Evolutionary conservation across 2,329 filamentous ascomycete species (phyloP).

Genomic region (Trichothecium sympodiale): DNA sequence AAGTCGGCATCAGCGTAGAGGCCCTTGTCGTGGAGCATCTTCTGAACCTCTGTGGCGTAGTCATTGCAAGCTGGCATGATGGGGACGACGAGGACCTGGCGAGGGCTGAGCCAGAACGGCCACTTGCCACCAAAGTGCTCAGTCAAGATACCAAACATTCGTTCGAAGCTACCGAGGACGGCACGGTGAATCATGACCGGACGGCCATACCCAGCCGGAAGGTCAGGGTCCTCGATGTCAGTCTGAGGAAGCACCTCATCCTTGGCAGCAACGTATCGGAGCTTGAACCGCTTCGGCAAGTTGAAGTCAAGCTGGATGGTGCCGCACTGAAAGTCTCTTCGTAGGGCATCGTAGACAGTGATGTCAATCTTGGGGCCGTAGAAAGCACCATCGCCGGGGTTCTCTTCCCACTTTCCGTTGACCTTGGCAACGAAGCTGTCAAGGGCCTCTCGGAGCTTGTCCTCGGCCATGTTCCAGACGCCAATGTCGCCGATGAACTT

Average conservation of each 20-base stretch:
- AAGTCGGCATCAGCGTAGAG: constrained; percentile 53
- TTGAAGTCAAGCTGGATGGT: constrained; percentile 95
- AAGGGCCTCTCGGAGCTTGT: constrained; percentile 66
- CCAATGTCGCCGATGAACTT: constrained; percentile 79
- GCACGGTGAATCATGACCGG: constrained; percentile 84
- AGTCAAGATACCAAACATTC: constrained; percentile 62
- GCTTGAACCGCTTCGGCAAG: constrained; percentile 38
- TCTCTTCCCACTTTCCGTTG: constrained; percentile 72
- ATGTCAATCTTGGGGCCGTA: constrained; percentile 99
- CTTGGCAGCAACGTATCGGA: constrained; percentile 40
- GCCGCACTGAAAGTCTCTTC: constrained; percentile 49
- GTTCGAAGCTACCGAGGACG: constrained; percentile 60
- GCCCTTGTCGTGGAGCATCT: constrained; percentile 52
- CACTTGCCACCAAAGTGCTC: constrained; percentile 83
- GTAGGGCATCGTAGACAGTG: constrained; percentile 78
- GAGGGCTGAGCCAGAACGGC: constrained; percentile 82
- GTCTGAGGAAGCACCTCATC: constrained; percentile 26
- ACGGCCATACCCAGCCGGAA: constrained; percentile 60
- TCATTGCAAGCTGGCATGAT: constrained; percentile 70
- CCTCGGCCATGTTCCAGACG: constrained; percentile 84
- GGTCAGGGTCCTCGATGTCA: constrained; percentile 33
- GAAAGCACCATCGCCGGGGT: constrained; percentile 92
- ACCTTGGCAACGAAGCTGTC: constrained; percentile 56
- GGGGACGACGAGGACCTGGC: constrained; percentile 51
- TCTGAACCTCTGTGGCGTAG: constrained; percentile 66